Base-by-base conservation (phyloP, 345 rosid genomes). In the Turnera subulata region DNA sequence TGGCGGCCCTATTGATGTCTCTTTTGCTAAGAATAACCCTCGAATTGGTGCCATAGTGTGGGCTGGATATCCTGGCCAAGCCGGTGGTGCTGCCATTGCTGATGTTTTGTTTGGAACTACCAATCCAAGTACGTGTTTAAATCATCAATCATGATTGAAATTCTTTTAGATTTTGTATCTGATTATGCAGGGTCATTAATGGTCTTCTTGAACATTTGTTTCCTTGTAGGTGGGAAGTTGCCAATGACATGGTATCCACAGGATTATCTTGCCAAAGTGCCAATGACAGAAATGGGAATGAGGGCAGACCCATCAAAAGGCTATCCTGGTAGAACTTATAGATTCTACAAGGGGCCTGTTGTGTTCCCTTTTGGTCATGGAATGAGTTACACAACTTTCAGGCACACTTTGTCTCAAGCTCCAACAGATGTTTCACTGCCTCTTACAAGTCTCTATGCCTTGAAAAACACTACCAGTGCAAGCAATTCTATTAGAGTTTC, bases 301-400 rank as follows among this genome's bases (percentile, higher is more conserved):
- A 64, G 69, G 13, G 51, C 73, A 39, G 58, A 68, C 62, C 72
- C 59, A 11, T 38, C 69, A 4, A 35, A 17, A 42, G 74, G 51
- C 16, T 70, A 64, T 48, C 74, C 74, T 5, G 74, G 74, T 2
- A 39, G 74, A 16, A 63, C 74, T 49, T 70, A 70, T 23, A 54
- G 99, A 50, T 93, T 93, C 80, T 93, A 89, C 73, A 93, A 79
- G 61, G 99, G 99, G 10, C 88, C 93, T 1, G 96, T 85, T 7
- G 90, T 93, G 1, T 93, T 62, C 70, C 91, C 96, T 23, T 93
- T 84, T 46, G 97, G 96, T 3, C 71, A 81, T 24, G 99, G 97
- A 50, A 11, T 85, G 68, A 83, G 88, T 64, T 93, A 83, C 78
- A 70, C 97, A 10, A 62, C 59, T 1, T 87, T 76, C 42, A 38